Evolutionary conservation across 129 eudicot species (phyloP).

Genomic region (Oenanthe sinensis): DNA sequence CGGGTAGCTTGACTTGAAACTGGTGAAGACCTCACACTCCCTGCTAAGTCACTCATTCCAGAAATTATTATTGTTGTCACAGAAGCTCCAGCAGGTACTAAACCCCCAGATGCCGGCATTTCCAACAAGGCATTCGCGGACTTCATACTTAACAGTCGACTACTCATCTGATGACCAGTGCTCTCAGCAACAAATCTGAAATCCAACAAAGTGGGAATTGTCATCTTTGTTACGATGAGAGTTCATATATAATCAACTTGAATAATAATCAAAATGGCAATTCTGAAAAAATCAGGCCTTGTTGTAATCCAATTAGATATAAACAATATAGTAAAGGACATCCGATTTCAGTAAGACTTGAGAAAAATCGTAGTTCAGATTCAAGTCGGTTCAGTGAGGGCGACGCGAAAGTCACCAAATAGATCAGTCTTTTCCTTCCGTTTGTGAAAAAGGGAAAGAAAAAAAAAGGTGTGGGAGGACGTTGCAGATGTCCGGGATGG

Average conservation of each 20-base stretch:
- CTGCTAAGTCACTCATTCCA: constrained; percentile 34
- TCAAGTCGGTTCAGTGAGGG: too few relatives aligned
- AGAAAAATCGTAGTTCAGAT: too few relatives aligned
- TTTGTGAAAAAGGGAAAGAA: too few relatives aligned
- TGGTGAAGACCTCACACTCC: constrained; percentile 20
- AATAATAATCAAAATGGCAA: constrained; percentile 1
- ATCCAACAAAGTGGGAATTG: constrained; percentile 12
- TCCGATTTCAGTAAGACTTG: too few relatives aligned
- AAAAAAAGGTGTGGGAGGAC: too few relatives aligned
- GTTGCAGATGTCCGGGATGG: too few relatives aligned
- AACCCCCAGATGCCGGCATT: constrained; percentile 49
- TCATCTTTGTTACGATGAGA: constrained; percentile 9
- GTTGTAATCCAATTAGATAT: background rate
- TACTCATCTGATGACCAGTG: constrained; percentile 86
- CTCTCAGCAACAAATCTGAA: constrained; percentile 93
- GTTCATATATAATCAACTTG: constrained; percentile 9
- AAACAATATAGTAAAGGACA: too few relatives aligned
- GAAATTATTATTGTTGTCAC: constrained; percentile 60
- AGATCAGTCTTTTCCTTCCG: too few relatives aligned
- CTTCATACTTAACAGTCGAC: constrained; percentile 90
- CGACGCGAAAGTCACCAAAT: too few relatives aligned
- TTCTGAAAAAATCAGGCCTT: background rate
- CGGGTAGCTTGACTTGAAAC: constrained; percentile 16
- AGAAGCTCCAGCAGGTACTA: constrained; percentile 48
- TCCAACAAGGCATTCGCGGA: constrained; percentile 84